Percentiles rank a stretch among this genome's conserved stretches.
Conservation (phyloP, 2,329 filamentous ascomycete genomes). For the Fusarium sp. region DNA sequence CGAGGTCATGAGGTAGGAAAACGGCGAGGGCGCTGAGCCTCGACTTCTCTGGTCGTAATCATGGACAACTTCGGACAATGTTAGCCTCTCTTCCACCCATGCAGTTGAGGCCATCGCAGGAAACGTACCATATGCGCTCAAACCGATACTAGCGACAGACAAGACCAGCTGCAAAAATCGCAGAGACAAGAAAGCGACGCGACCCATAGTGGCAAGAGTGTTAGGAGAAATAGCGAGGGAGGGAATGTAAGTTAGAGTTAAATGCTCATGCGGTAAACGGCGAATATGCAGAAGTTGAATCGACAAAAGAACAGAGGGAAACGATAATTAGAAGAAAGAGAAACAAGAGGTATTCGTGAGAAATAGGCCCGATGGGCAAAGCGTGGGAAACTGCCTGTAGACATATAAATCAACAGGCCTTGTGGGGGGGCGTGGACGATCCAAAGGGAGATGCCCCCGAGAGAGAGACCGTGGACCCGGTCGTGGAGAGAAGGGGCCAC, state of each 20-base stretch:
- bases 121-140: conserved; percentile 42
- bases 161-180: conserved; percentile 42
- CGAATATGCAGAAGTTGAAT: background rate
- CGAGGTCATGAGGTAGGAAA: conserved; percentile 68
- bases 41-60: conserved; percentile 67
- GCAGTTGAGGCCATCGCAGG: background rate
- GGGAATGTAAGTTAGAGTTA: background rate
- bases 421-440: conserved; percentile 42
- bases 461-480: conserved; percentile 41
- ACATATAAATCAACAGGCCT: conserved; percentile 39
- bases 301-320: background rate
- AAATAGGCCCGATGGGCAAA: conserved; percentile 26
- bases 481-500: conserved; percentile 23
- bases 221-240: conserved; percentile 8
- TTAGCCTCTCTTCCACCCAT: conserved; percentile 7
- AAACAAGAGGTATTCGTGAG: conserved; percentile 13
- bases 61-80: conserved; percentile 61
- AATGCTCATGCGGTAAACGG: background rate
- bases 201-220: conserved; percentile 32
- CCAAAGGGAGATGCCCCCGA: conserved; percentile 40
- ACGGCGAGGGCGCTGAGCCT: conserved; percentile 63
- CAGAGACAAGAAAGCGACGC: conserved; percentile 30
- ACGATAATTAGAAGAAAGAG: conserved; percentile 9
- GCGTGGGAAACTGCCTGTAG: conserved; percentile 40
- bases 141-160: conserved; percentile 40